Percentiles rank a stretch among this genome's conserved stretches.
These are phyloP conservation scores for Coleophoma cylindrospora DNA, from an alignment of 2,329 filamentous ascomycete species.

Conservation along the genomic window DNA sequence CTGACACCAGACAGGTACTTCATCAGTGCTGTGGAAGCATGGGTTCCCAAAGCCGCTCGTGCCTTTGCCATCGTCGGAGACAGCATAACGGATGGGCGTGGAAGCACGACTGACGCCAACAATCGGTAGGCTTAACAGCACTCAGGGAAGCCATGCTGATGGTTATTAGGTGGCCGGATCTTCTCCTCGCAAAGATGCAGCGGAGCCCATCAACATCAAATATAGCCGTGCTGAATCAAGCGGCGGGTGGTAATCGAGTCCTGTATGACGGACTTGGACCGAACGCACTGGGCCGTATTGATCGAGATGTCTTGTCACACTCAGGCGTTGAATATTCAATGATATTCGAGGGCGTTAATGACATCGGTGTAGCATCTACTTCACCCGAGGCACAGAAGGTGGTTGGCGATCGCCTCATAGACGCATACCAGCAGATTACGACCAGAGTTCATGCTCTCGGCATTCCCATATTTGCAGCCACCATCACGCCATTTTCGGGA, in stretches of 20 bases:
- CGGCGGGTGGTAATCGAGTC: conserved; percentile 64
- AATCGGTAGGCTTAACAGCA: conserved; percentile 36
- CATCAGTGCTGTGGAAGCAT: conserved; percentile 53
- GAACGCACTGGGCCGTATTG: conserved; percentile 52
- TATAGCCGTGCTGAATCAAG: conserved; percentile 58
- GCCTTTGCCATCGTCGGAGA: conserved; percentile 55
- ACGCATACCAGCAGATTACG: conserved; percentile 54
- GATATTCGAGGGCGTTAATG: conserved; percentile 66
- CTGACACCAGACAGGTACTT: conserved; percentile 44
- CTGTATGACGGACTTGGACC: conserved; percentile 59
- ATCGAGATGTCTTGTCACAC: conserved; percentile 58
- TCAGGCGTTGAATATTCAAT: conserved; percentile 55
- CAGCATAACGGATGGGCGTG: conserved; percentile 63
- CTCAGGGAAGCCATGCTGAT: not conserved
- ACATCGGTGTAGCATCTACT: conserved; percentile 50
- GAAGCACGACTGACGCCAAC: conserved; percentile 55
- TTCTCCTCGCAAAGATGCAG: conserved; percentile 47
- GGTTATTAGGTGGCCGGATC: conserved; percentile 46
- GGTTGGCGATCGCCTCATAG: conserved; percentile 45
- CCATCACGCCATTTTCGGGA: conserved; percentile 58
- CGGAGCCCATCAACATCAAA: conserved; percentile 35
- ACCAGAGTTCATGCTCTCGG: conserved; percentile 46
- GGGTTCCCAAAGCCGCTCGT: conserved; percentile 35
- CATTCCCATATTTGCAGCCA: conserved; percentile 55
- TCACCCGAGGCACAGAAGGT: conserved; percentile 40